Percentiles rank a stretch among this genome's conserved stretches.
Conservation (phyloP, 495 filamentous ascomycete species). For the Cercophora scortea region DNA sequence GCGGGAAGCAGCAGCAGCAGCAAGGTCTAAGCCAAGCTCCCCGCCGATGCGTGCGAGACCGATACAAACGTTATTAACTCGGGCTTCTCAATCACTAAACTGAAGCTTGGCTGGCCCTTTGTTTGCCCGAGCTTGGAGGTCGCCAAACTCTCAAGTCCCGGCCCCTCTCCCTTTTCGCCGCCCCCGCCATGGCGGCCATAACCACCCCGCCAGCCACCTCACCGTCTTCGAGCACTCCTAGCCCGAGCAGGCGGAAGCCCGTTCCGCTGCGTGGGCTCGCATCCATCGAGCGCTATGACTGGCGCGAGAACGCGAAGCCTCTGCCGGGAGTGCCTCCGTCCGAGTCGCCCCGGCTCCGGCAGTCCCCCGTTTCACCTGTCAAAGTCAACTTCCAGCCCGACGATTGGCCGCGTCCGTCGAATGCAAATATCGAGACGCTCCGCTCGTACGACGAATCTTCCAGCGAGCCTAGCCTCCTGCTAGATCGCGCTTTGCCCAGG, state of each 20-base stretch:
- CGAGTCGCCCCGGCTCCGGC: slow-evolving; percentile 28
- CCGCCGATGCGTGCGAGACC: slow-evolving; percentile 4
- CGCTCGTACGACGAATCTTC: slow-evolving; percentile 4
- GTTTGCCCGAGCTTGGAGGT: not conserved
- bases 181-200: slow-evolving; percentile 36
- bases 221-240: slow-evolving; percentile 21
- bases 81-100: not conserved
- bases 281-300: slow-evolving; percentile 26
- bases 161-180: slow-evolving; percentile 8
- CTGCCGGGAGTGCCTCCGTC: slow-evolving; percentile 20
- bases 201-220: slow-evolving; percentile 26
- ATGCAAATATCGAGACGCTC: slow-evolving; percentile 31
- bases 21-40: not conserved
- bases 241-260: slow-evolving; percentile 35
- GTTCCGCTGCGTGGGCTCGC: slow-evolving; percentile 25
- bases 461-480: not conserved
- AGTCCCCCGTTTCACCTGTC: slow-evolving; percentile 33
- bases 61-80: not conserved
- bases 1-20: slow-evolving; percentile 1
- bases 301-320: slow-evolving; percentile 23
- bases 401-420: slow-evolving; percentile 34
- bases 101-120: not conserved
- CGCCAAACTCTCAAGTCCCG: slow-evolving; percentile 6
- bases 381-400: slow-evolving; percentile 34
- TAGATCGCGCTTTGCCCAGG: slow-evolving; percentile 26